These are phyloP conservation scores for Acaromyces ingoldii DNA, from an alignment of 1,284 basidiomycete species.

Conservation along the genomic window DNA sequence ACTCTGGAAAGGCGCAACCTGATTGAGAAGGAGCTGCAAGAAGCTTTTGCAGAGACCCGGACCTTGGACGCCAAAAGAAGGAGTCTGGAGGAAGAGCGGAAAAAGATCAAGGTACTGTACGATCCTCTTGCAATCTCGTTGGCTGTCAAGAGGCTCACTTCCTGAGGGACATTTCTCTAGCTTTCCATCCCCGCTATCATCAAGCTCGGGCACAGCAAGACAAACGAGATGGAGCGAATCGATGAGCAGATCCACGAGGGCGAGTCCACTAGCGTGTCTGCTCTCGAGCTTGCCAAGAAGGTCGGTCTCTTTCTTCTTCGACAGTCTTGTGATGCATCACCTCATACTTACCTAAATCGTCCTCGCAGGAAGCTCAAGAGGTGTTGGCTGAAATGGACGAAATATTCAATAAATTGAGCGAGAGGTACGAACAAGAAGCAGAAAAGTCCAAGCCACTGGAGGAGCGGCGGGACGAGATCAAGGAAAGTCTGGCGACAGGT, in stretches of 20 bases:
- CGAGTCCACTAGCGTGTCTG: slow-evolving; percentile 66
- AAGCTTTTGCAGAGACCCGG: slow-evolving; percentile 9
- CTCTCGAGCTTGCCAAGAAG: slow-evolving; percentile 58
- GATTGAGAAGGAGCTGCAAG: slow-evolving; percentile 9
- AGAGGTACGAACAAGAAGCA: slow-evolving; percentile 54
- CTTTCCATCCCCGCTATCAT: no score
- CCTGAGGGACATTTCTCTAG: no score
- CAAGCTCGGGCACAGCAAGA: slow-evolving; percentile 18
- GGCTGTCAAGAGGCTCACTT: no score
- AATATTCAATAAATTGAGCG: slow-evolving; percentile 21
- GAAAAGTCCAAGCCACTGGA: slow-evolving; percentile 15
- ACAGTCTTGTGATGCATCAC: no score
- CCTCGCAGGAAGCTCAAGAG: slow-evolving; percentile 3
- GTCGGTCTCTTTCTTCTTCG: neutral
- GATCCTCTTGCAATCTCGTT: no score
- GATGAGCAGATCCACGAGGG: slow-evolving; percentile 67
- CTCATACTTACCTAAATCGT: no score
- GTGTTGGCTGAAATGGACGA: slow-evolving; percentile 1
- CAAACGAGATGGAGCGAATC: slow-evolving; percentile 29
- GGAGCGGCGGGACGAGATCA: slow-evolving; percentile 24
- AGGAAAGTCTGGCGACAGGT: no score
- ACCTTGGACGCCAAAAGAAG: slow-evolving; percentile 6
- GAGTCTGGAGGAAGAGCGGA: slow-evolving; percentile 11
- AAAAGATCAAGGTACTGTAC: slow-evolving; percentile 12
- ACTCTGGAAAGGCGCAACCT: slow-evolving; percentile 19